Evolutionary conservation across 805 yeast genomes (phyloP).

Genomic region (Cyberlindnera amylophila): DNA sequence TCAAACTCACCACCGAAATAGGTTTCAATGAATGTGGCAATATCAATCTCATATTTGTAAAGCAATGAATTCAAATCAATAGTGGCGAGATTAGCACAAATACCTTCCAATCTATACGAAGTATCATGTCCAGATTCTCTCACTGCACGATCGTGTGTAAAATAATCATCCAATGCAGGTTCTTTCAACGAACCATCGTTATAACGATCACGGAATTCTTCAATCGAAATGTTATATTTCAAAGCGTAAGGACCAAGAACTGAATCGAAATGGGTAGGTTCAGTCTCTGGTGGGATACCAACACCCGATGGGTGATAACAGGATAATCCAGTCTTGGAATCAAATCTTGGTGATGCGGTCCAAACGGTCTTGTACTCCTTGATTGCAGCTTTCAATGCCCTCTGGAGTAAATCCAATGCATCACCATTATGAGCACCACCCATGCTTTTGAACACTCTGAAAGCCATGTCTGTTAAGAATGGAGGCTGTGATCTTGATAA

Average conservation of each 20-base stretch:
- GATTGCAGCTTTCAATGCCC: constrained; percentile 75
- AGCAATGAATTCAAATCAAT: constrained; percentile 82
- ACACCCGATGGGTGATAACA: constrained; percentile 86
- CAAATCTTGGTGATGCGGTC: constrained; percentile 71
- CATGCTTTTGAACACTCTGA: constrained; percentile 59
- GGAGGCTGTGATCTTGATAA: constrained; percentile 95
- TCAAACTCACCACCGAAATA: constrained; percentile 49
- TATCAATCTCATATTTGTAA: constrained; percentile 87
- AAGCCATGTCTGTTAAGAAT: constrained; percentile 88
- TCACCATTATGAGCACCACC: constrained; percentile 43
- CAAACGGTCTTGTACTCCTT: constrained; percentile 82
- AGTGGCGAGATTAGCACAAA: constrained; percentile 86
- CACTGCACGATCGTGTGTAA: constrained; percentile 89
- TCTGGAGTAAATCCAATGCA: constrained; percentile 56
- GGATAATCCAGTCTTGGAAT: constrained; percentile 71
- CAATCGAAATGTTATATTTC: constrained; percentile 54
- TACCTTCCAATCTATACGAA: constrained; percentile 82
- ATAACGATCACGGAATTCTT: constrained; percentile 66
- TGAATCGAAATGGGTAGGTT: constrained; percentile 77
- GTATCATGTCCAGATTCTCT: constrained; percentile 98
- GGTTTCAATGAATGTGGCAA: constrained; percentile 56
- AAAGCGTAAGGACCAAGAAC: constrained; percentile 64
- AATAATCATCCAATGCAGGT: constrained; percentile 83
- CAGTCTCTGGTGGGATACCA: constrained; percentile 98
- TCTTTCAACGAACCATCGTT: constrained; percentile 63